These are phyloP conservation scores for Candida quercuum DNA, from an alignment of 805 yeast species.

Conservation along the genomic window DNA sequence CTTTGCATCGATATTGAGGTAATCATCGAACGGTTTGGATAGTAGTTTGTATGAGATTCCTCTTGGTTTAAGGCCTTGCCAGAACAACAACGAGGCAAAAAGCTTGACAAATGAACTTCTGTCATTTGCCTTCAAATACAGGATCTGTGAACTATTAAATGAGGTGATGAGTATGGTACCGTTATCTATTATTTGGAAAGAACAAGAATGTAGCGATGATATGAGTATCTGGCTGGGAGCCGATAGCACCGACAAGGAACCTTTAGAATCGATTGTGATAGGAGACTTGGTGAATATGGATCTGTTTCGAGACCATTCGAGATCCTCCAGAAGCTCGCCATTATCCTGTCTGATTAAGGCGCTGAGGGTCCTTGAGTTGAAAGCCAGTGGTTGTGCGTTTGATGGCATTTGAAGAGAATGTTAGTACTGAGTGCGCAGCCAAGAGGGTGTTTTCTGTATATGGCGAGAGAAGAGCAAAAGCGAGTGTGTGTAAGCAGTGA, in stretches of 20 bases:
- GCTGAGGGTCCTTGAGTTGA: not conserved
- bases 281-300: not conserved
- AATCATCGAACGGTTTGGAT: conserved; percentile 15
- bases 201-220: conserved; percentile 9
- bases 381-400: not conserved
- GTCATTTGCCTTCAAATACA: conserved; percentile 20
- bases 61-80: conserved; percentile 50
- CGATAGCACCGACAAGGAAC: not conserved
- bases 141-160: conserved; percentile 1
- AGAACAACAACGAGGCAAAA: conserved; percentile 42
- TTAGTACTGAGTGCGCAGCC: not conserved
- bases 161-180: conserved; percentile 5
- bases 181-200: conserved; percentile 3
- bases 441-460: not conserved
- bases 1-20: conserved; percentile 19
- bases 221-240: conserved; percentile 3
- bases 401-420: too few species aligned
- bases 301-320: not conserved
- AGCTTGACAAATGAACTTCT: conserved; percentile 33
- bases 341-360: not conserved
- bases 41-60: conserved; percentile 45
- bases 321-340: not conserved
- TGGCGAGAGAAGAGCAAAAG: not conserved
- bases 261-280: not conserved
- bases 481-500: not conserved